Evolutionary conservation across 2,329 filamentous ascomycete genomes (phyloP).

Genomic region (Fonsecaea erecta): DNA sequence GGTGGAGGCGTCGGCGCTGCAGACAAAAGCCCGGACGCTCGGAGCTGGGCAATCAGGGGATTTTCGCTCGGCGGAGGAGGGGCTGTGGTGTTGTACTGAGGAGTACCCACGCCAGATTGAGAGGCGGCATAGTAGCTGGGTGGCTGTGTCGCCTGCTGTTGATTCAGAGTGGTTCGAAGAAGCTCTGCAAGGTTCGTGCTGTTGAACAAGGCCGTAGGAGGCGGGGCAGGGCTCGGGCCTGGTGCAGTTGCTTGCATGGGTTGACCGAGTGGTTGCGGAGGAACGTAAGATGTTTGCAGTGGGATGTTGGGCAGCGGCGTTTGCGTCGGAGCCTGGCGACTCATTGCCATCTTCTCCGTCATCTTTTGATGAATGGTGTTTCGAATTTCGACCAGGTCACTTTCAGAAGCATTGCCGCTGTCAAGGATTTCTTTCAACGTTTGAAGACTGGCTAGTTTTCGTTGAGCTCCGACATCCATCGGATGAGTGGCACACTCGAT

Average conservation of each 20-base stretch:
- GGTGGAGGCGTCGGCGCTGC: conserved; percentile 50
- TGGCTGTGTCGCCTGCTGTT: conserved; percentile 52
- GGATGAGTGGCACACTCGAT: conserved; percentile 39
- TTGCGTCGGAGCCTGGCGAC: conserved; percentile 42
- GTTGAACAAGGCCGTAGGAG: conserved; percentile 44
- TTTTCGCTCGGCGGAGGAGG: conserved; percentile 54
- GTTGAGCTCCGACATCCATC: conserved; percentile 34
- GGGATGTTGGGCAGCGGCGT: conserved; percentile 42
- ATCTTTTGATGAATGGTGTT: conserved; percentile 36
- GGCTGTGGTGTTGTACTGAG: conserved; percentile 33
- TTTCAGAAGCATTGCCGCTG: conserved; percentile 32
- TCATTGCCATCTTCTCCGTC: conserved; percentile 54
- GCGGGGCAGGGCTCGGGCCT: conserved; percentile 31
- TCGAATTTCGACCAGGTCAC: conserved; percentile 35
- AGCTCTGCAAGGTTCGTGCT: conserved; percentile 51
- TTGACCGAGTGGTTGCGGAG: conserved; percentile 41
- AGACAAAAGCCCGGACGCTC: conserved; percentile 69
- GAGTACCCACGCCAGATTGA: conserved; percentile 22
- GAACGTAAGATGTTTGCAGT: conserved; percentile 40
- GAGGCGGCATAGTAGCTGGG: conserved; percentile 23
- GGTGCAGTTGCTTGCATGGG: conserved; percentile 32
- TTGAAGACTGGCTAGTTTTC: conserved; percentile 37
- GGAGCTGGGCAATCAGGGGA: conserved; percentile 69
- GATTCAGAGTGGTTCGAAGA: conserved; percentile 49
- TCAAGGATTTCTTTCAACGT: conserved; percentile 39